phyloP scores from a whole-genome alignment of 2,329 filamentous ascomycete species.

The Botryotinia narcissicola region DNA sequence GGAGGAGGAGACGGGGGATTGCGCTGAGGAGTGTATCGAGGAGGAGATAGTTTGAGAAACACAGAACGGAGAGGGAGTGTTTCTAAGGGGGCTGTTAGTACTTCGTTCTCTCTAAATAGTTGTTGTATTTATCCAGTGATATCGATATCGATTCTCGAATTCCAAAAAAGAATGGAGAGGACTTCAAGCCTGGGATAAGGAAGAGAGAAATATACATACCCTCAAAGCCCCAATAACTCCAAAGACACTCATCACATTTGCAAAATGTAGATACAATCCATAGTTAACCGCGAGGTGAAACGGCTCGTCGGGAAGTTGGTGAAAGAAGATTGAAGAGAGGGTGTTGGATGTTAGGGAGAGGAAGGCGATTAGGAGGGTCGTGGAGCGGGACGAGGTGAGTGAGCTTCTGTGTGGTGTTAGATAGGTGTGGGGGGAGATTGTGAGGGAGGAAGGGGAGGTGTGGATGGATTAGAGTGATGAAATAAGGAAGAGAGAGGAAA shows the following conservation, averaged over 20 bases:
- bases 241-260: constrained; percentile 42
- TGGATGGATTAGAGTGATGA: background rate
- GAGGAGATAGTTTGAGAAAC: constrained; percentile 38
- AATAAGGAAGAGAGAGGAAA: background rate
- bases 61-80: constrained; percentile 23
- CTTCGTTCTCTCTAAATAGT: background rate
- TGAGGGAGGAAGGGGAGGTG: background rate
- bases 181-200: constrained; percentile 31
- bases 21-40: constrained; percentile 36
- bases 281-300: constrained; percentile 38
- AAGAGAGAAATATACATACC: constrained; percentile 37
- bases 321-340: constrained; percentile 35
- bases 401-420: background rate
- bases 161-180: background rate
- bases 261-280: constrained; percentile 42
- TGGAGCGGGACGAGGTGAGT: background rate
- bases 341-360: constrained; percentile 35
- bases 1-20: constrained; percentile 33
- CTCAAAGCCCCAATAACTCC: constrained; percentile 45
- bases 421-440: background rate
- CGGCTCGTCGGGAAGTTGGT: constrained; percentile 38
- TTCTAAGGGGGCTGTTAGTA: constrained; percentile 30
- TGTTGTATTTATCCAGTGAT: background rate
- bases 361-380: constrained; percentile 32
- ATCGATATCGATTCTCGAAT: background rate